phyloP scores from a whole-genome alignment of 2,329 filamentous ascomycete genomes.

The Colletotrichum tofieldiae region DNA sequence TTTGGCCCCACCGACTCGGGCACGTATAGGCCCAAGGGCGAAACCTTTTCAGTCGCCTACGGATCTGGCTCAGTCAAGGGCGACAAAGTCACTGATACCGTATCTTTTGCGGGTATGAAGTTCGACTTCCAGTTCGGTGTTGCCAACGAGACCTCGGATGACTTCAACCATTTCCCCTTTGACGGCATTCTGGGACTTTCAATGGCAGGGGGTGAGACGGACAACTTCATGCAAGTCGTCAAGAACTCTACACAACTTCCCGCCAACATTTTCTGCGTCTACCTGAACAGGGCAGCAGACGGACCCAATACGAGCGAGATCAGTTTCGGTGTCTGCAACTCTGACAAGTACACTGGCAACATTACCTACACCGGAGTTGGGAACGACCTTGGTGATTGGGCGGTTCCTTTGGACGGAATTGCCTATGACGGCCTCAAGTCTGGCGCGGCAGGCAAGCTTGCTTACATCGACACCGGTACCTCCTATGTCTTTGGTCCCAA shows the following conservation, averaged over 20 bases:
- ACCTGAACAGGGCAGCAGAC: conserved; percentile 78
- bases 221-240: conserved; percentile 79
- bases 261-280: conserved; percentile 79
- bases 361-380: conserved; percentile 76
- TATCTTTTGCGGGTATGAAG: conserved; percentile 77
- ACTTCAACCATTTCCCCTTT: conserved; percentile 86
- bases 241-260: conserved; percentile 68
- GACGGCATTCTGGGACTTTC: conserved; percentile 90
- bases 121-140: conserved; percentile 80
- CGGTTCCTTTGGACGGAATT: conserved; percentile 78
- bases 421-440: conserved; percentile 72
- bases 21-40: conserved; percentile 68
- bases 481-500: conserved; percentile 83
- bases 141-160: conserved; percentile 78
- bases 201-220: conserved; percentile 70
- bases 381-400: conserved; percentile 75
- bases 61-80: conserved; percentile 84
- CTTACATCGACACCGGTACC: conserved; percentile 89
- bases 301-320: conserved; percentile 81
- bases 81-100: conserved; percentile 74
- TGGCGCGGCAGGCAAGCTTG: conserved; percentile 69
- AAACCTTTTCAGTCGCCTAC: conserved; percentile 78
- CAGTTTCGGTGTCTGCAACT: conserved; percentile 81
- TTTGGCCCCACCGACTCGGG: conserved; percentile 79
- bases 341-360: conserved; percentile 76